phyloP scores from a whole-genome alignment of 495 filamentous ascomycete species.

The Evernia prunastri region DNA sequence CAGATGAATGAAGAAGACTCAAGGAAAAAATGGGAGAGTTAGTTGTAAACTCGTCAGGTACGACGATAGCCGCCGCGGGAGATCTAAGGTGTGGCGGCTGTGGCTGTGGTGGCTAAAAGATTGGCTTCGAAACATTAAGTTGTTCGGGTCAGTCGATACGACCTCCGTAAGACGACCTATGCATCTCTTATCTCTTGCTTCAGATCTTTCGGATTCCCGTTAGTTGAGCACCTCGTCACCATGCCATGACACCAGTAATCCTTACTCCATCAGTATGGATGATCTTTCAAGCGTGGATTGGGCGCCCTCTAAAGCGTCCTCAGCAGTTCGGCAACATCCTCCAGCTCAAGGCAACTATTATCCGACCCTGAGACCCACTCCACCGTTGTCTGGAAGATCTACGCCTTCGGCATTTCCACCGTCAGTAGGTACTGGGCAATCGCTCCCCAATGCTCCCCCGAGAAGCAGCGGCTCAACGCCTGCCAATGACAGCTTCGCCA shows the following conservation, averaged over 20 bases:
- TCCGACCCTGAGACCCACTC: slow-evolving; percentile 53
- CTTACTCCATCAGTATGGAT: slow-evolving; percentile 40
- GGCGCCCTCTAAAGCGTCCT: slow-evolving; percentile 37
- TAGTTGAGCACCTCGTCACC: neutral
- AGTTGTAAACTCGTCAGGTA: too few species aligned
- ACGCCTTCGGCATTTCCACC: slow-evolving; percentile 52
- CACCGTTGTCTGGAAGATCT: slow-evolving; percentile 60
- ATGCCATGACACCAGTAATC: neutral
- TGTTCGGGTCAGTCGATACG: neutral
- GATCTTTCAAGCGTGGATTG: slow-evolving; percentile 54
- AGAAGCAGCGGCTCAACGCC: slow-evolving; percentile 53
- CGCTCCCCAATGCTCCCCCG: slow-evolving; percentile 25
- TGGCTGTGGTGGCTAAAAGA: slow-evolving; percentile 10
- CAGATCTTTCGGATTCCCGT: neutral
- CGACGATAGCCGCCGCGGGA: too few species aligned
- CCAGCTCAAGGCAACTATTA: slow-evolving; percentile 51
- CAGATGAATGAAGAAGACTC: too few species aligned
- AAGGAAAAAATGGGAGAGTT: too few species aligned
- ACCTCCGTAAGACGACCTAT: neutral
- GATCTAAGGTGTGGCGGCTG: neutral
- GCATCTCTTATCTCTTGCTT: neutral
- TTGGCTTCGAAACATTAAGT: slow-evolving; percentile 1
- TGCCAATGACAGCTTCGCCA: slow-evolving; percentile 79
- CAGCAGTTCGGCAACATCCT: slow-evolving; percentile 42
- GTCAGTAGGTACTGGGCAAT: slow-evolving; percentile 36